Percentiles rank a stretch among this genome's conserved stretches.
Evolutionary conservation across 228 moss, liverwort and hornwort species (phyloP).

Genomic region (Sphagnum fallax): DNA sequence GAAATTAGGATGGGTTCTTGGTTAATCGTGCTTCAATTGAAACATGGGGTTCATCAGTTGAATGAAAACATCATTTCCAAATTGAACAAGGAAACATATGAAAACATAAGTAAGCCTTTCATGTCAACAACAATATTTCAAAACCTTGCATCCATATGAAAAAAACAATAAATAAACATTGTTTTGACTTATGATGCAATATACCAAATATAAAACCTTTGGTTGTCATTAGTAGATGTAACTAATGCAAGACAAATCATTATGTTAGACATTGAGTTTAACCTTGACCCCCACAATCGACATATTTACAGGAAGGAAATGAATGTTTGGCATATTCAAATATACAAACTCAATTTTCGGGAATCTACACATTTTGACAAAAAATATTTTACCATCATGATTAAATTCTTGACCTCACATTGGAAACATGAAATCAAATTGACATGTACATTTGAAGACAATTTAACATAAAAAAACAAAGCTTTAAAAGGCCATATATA

Average conservation of each 20-base stretch:
- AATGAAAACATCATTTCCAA: constrained; percentile 78
- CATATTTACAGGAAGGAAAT: constrained; percentile 82
- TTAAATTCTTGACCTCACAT: neutral
- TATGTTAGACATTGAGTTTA: neutral
- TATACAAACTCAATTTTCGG: constrained; percentile 74
- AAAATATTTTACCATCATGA: neutral
- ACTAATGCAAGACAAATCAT: neutral
- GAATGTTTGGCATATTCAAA: constrained; percentile 91
- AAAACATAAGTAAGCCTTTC: neutral
- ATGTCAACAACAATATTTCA: neutral
- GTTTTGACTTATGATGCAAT: neutral
- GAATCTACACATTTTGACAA: constrained; percentile 35
- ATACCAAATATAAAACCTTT: neutral
- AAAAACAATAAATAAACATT: neutral
- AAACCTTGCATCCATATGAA: neutral
- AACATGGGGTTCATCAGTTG: constrained; percentile 94
- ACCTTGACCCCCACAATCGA: constrained; percentile 75
- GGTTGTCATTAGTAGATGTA: neutral
- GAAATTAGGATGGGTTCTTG: constrained; percentile 47
- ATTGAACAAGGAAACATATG: constrained; percentile 37
- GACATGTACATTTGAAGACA: neutral
- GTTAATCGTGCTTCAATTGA: constrained; percentile 86
- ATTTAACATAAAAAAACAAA: neutral
- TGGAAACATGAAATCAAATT: neutral
- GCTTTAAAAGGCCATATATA: too few relatives aligned